Evolutionary conservation across 164 flowering plant genomes (phyloP).

Genomic region (Liquidambar formosana): DNA sequence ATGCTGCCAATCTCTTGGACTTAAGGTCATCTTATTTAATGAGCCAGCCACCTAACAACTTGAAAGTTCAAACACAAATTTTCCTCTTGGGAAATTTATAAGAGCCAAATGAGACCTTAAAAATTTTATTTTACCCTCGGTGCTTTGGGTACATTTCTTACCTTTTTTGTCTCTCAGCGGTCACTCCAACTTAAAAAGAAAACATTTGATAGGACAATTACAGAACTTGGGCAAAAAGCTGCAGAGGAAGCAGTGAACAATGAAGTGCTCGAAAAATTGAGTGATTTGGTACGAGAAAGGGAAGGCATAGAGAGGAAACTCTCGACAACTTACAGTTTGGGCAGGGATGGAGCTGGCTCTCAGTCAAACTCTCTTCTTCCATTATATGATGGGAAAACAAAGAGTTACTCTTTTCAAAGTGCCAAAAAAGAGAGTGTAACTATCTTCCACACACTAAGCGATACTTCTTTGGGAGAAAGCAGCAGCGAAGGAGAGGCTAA

Average conservation of each 20-base stretch:
- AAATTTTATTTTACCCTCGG: too few species aligned
- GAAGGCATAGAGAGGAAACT: slow-evolving; percentile 70
- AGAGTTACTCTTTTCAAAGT: slow-evolving; percentile 63
- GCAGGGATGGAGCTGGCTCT: slow-evolving; percentile 46
- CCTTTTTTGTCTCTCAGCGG: slow-evolving; percentile 39
- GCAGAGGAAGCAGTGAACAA: slow-evolving; percentile 46
- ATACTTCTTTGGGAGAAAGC: slow-evolving; percentile 38
- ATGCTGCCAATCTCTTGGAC: too few species aligned
- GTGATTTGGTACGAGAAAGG: slow-evolving; percentile 49
- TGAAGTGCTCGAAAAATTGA: slow-evolving; percentile 50
- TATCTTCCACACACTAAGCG: slow-evolving; percentile 57
- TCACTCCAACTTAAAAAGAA: slow-evolving; percentile 65
- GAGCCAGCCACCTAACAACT: too few species aligned
- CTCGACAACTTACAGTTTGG: slow-evolving; percentile 80
- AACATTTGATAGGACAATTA: slow-evolving; percentile 48
- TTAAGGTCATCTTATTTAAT: too few species aligned
- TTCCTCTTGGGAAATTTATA: too few species aligned
- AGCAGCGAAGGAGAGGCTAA: slow-evolving; percentile 22
- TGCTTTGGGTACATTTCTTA: background rate
- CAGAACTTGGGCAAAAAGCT: slow-evolving; percentile 62
- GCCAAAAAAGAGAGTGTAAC: slow-evolving; percentile 55
- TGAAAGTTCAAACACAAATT: too few species aligned
- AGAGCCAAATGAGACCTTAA: too few species aligned
- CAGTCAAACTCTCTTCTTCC: slow-evolving; percentile 53
- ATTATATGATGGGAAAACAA: slow-evolving; percentile 35